Percentiles rank a stretch among this genome's conserved stretches.
Evolutionary conservation across 306 rosid genomes (phyloP).

Genomic region (Quillaja saponaria): DNA sequence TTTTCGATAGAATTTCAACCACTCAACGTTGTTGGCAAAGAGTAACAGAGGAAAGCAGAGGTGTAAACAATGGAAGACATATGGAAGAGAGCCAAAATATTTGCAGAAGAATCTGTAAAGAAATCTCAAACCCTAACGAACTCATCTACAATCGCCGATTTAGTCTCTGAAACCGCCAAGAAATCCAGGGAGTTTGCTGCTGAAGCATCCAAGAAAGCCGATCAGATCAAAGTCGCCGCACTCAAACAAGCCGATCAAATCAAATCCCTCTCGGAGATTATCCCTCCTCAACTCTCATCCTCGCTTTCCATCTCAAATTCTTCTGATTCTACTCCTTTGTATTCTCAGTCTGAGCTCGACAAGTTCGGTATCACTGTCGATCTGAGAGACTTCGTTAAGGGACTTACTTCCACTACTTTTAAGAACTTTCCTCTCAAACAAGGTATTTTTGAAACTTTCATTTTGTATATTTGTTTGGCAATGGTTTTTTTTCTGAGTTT

Average conservation of each 20-base stretch:
- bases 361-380: slow-evolving; percentile 76
- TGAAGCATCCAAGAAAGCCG: slow-evolving; percentile 91
- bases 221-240: slow-evolving; percentile 78
- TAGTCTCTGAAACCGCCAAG: slow-evolving; percentile 91
- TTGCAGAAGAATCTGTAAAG: slow-evolving; percentile 97
- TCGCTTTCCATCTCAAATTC: slow-evolving; percentile 30
- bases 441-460: slow-evolving; percentile 37
- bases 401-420: slow-evolving; percentile 87
- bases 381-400: slow-evolving; percentile 81
- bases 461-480: not conserved
- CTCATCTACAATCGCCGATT: slow-evolving; percentile 72
- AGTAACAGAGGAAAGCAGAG: not conserved
- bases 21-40: not conserved
- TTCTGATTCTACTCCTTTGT: slow-evolving; percentile 28
- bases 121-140: slow-evolving; percentile 59
- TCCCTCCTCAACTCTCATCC: slow-evolving; percentile 68
- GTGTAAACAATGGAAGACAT: slow-evolving; percentile 67
- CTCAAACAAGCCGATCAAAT: slow-evolving; percentile 80
- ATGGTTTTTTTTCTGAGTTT: not conserved
- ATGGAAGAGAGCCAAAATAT: slow-evolving; percentile 81
- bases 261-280: slow-evolving; percentile 79
- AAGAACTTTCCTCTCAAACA: slow-evolving; percentile 67
- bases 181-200: slow-evolving; percentile 90
- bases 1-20: no score
- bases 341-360: slow-evolving; percentile 49